Conservation (phyloP, 768 basidiomycete genomes). For the Zangia roseola region DNA sequence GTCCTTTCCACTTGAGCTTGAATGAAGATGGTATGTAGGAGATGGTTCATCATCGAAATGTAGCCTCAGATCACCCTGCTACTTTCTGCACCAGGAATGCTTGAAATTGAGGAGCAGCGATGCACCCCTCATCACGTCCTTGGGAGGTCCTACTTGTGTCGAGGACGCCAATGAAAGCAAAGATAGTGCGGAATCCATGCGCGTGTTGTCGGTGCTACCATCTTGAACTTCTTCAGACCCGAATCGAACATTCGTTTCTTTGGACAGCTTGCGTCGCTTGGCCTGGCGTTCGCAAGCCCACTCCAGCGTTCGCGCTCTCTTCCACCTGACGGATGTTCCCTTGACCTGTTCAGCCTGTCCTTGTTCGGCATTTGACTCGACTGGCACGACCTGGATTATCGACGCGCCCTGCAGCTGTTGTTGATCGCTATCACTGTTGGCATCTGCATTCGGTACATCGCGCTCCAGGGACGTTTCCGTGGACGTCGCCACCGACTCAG, state of each 20-base stretch:
- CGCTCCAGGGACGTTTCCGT: neutral
- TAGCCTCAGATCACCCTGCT: slow-evolving; percentile 18
- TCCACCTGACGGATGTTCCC: slow-evolving; percentile 8
- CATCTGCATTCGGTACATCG: neutral
- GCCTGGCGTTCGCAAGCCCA: slow-evolving; percentile 45
- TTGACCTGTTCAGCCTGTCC: slow-evolving; percentile 13
- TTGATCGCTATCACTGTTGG: slow-evolving; percentile 4
- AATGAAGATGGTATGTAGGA: slow-evolving; percentile 25
- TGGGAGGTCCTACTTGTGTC: slow-evolving; percentile 1
- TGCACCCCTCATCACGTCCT: slow-evolving; percentile 29
- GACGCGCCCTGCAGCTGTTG: neutral
- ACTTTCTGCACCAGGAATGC: slow-evolving; percentile 28
- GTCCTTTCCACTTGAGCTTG: slow-evolving; percentile 12
- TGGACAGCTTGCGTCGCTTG: slow-evolving; percentile 35
- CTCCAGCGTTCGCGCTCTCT: slow-evolving; percentile 37
- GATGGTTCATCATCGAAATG: slow-evolving; percentile 18
- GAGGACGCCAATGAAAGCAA: slow-evolving; percentile 29
- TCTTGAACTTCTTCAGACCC: slow-evolving; percentile 19
- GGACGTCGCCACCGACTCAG: neutral
- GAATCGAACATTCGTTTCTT: slow-evolving; percentile 13
- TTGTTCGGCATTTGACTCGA: slow-evolving; percentile 3
- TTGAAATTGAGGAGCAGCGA: slow-evolving; percentile 30
- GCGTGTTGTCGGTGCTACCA: slow-evolving; percentile 5
- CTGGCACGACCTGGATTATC: neutral
- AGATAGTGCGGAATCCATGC: slow-evolving; percentile 29